A percentile compares a stretch with the other conserved stretches of the same genome.
These are phyloP conservation scores for Phoma sp. DNA, from an alignment of 2,329 filamentous ascomycete species.

Conservation along the genomic window DNA sequence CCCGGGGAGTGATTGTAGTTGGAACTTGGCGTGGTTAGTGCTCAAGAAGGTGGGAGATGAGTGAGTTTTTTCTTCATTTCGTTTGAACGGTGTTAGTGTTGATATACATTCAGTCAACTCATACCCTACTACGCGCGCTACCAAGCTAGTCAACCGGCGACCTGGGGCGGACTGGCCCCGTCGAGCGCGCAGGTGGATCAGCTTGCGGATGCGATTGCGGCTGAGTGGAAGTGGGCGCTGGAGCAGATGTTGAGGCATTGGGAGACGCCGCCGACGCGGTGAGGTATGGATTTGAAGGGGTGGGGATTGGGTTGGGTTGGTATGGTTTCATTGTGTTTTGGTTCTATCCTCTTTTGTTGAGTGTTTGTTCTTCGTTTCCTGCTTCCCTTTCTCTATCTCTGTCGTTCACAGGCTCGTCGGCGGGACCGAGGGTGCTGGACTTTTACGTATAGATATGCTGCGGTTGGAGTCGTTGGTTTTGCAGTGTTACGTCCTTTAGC, in stretches of 20 bases:
- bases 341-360: not conserved
- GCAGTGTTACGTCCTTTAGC: no score
- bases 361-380: not conserved
- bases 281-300: not conserved
- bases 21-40: conserved; percentile 79
- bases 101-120: conserved; percentile 57
- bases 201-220: conserved; percentile 67
- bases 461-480: no score
- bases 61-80: conserved; percentile 52
- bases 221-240: conserved; percentile 71
- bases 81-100: conserved; percentile 1
- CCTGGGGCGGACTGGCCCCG: conserved; percentile 71
- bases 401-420: not conserved
- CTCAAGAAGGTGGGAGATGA: conserved; percentile 70
- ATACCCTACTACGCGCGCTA: conserved; percentile 65
- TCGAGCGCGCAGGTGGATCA: conserved; percentile 62
- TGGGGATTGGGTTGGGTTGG: not conserved
- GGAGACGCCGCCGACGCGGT: conserved; percentile 60
- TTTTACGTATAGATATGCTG: no score
- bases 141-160: conserved; percentile 68
- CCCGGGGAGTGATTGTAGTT: conserved; percentile 70
- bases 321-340: not conserved
- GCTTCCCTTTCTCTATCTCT: no score
- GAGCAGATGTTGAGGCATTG: conserved; percentile 73
- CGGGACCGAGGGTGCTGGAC: not conserved